Conservation (phyloP, 2,329 filamentous ascomycete species). For the Cadophora sp. region DNA sequence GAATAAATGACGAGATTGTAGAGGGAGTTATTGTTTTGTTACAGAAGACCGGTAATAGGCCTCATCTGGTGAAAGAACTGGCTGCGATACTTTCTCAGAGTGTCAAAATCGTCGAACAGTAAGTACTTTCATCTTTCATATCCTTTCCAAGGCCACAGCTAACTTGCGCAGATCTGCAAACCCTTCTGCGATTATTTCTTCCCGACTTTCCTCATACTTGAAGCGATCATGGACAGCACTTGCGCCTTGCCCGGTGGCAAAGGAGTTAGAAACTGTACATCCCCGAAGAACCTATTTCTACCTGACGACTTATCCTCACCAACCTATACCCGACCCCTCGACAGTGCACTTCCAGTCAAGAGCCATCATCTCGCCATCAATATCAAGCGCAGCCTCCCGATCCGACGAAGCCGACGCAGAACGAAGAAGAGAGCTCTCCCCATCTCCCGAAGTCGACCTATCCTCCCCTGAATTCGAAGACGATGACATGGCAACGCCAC, state of each 20-base stretch:
- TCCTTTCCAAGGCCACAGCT: slow-evolving; percentile 35
- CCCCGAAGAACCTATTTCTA: slow-evolving; percentile 97
- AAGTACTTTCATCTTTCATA: slow-evolving; percentile 52
- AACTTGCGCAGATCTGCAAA: slow-evolving; percentile 79
- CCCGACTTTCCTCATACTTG: slow-evolving; percentile 85
- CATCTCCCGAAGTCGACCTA: slow-evolving; percentile 91
- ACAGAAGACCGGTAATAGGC: slow-evolving; percentile 87
- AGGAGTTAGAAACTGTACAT: slow-evolving; percentile 90
- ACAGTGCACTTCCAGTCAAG: slow-evolving; percentile 57
- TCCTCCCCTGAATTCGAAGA: slow-evolving; percentile 87
- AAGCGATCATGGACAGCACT: slow-evolving; percentile 83
- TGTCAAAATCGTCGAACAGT: slow-evolving; percentile 90
- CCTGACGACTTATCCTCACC: slow-evolving; percentile 85
- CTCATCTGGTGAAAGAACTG: slow-evolving; percentile 93
- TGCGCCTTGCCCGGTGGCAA: slow-evolving; percentile 85
- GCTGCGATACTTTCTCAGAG: slow-evolving; percentile 78
- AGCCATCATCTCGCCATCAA: slow-evolving; percentile 80
- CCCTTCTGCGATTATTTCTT: slow-evolving; percentile 93
- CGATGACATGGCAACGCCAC: slow-evolving; percentile 66
- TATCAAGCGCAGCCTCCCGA: slow-evolving; percentile 72
- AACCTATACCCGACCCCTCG: slow-evolving; percentile 75
- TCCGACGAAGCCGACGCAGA: slow-evolving; percentile 77
- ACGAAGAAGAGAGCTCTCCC: slow-evolving; percentile 74
- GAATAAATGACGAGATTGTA: slow-evolving; percentile 94
- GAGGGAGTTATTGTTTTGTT: slow-evolving; percentile 88